phyloP scores from a whole-genome alignment of 768 basidiomycete genomes.

The Boletus reticulatus region DNA sequence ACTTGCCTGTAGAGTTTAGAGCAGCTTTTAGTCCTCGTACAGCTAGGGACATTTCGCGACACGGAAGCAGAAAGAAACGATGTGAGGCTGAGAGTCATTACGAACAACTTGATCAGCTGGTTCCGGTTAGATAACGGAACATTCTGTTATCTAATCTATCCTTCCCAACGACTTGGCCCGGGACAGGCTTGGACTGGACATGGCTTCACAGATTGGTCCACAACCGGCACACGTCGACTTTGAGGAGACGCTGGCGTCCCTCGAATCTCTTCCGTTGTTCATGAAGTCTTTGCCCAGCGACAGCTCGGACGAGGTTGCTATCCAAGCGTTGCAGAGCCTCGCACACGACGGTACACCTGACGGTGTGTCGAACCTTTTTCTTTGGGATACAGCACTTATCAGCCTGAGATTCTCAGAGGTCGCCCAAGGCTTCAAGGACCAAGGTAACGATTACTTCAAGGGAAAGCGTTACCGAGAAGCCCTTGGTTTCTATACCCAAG shows the following conservation, averaged over 20 bases:
- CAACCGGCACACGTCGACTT: conserved; percentile 19
- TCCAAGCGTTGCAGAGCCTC: conserved; percentile 84
- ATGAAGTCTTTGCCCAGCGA: conserved; percentile 85
- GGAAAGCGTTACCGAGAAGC: conserved; percentile 88
- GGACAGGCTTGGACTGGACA: neutral
- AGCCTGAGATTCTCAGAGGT: conserved; percentile 52
- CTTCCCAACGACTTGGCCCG: neutral
- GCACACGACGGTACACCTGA: conserved; percentile 90
- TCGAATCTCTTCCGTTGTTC: conserved; percentile 82
- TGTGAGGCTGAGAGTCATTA: neutral
- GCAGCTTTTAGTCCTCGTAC: conserved; percentile 55
- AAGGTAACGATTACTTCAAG: conserved; percentile 93
- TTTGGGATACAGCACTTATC: neutral
- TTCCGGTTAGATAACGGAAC: conserved; percentile 7
- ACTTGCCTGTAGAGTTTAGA: conserved; percentile 58
- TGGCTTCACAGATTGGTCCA: conserved; percentile 26
- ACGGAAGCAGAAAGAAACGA: neutral
- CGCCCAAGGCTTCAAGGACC: conserved; percentile 90
- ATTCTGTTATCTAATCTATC: conserved; percentile 23
- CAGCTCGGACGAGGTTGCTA: conserved; percentile 53
- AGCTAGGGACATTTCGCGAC: conserved; percentile 29
- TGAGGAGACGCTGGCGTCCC: conserved; percentile 39
- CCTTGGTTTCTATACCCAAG: conserved; percentile 85
- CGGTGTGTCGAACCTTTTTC: conserved; percentile 54
- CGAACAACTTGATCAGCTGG: neutral